Conservation (phyloP, 2,329 filamentous ascomycete species). For the Exophiala alcalophila region DNA sequence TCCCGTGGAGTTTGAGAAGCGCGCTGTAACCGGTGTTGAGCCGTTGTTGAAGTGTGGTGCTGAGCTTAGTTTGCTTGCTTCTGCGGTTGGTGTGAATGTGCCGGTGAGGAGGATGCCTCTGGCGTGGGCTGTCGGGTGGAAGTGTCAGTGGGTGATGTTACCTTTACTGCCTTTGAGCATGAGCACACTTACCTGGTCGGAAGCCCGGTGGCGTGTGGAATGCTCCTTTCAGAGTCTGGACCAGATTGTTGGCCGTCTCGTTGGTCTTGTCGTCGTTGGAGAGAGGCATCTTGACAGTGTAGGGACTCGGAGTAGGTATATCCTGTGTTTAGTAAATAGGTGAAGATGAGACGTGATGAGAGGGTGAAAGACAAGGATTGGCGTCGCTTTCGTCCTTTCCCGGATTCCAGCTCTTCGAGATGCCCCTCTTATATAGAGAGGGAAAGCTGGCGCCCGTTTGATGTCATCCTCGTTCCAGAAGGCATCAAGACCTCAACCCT, state of each 20-base stretch:
- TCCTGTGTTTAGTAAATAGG: not conserved
- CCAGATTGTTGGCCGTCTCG: slow-evolving; percentile 38
- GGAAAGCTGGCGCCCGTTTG: too few species aligned
- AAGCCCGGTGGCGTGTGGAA: slow-evolving; percentile 43
- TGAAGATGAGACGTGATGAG: not conserved
- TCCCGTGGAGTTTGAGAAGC: slow-evolving; percentile 54
- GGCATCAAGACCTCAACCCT: not conserved
- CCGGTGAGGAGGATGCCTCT: slow-evolving; percentile 53
- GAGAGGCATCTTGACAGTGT: slow-evolving; percentile 42
- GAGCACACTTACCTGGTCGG: slow-evolving; percentile 37
- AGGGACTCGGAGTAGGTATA: not conserved
- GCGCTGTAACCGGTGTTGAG: slow-evolving; percentile 47
- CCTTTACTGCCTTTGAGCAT: too few species aligned
- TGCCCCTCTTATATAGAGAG: too few species aligned
- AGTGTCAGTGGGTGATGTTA: too few species aligned
- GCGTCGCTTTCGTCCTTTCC: not conserved
- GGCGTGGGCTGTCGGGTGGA: slow-evolving; percentile 52
- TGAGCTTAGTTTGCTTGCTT: slow-evolving; percentile 45
- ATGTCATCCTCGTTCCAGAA: too few species aligned
- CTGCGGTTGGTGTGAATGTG: slow-evolving; percentile 50
- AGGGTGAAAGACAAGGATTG: not conserved
- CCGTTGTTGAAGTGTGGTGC: slow-evolving; percentile 50
- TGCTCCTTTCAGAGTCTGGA: slow-evolving; percentile 39
- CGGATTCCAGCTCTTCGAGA: not conserved
- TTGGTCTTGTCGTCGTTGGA: slow-evolving; percentile 41